Evolutionary conservation across 2,329 filamentous ascomycete genomes (phyloP).

Genomic region (Cladosporium sp.): DNA sequence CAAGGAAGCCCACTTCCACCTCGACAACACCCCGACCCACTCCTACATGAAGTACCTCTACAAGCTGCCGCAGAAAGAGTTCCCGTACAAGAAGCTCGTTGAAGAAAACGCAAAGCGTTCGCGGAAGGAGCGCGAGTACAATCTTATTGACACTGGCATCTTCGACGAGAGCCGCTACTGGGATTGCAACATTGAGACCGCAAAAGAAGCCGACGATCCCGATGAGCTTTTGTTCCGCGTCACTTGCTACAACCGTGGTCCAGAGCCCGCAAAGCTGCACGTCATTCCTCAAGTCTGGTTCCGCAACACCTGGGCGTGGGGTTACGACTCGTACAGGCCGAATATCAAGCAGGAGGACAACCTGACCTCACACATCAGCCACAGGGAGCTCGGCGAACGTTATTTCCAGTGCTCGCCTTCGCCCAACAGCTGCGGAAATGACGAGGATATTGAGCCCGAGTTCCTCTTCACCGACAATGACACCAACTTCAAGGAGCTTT

Average conservation of each 20-base stretch:
- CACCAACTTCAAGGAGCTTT: slow-evolving; percentile 76
- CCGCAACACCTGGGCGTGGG: slow-evolving; percentile 96
- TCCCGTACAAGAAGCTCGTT: slow-evolving; percentile 85
- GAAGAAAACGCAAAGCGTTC: slow-evolving; percentile 75
- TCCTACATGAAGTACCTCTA: slow-evolving; percentile 99
- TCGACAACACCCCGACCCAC: slow-evolving; percentile 90
- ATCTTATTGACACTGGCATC: slow-evolving; percentile 80
- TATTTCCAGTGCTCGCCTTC: slow-evolving; percentile 85
- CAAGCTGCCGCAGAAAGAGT: slow-evolving; percentile 89
- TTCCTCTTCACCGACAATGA: slow-evolving; percentile 95
- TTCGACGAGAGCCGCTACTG: slow-evolving; percentile 91
- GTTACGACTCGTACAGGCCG: slow-evolving; percentile 79
- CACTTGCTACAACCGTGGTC: slow-evolving; percentile 92
- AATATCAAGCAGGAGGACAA: slow-evolving; percentile 64
- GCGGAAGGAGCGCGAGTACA: slow-evolving; percentile 80
- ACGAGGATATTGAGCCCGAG: slow-evolving; percentile 78
- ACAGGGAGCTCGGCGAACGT: slow-evolving; percentile 74
- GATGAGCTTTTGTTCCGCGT: slow-evolving; percentile 92
- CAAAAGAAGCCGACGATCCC: slow-evolving; percentile 86
- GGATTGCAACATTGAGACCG: slow-evolving; percentile 95
- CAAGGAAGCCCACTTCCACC: slow-evolving; percentile 94
- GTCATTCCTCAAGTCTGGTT: slow-evolving; percentile 96
- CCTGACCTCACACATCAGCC: slow-evolving; percentile 69
- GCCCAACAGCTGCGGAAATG: slow-evolving; percentile 72
- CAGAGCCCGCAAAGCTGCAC: slow-evolving; percentile 83